Conservation (phyloP, 176 grass and related monocot species). For the Oryza coarctata region DNA sequence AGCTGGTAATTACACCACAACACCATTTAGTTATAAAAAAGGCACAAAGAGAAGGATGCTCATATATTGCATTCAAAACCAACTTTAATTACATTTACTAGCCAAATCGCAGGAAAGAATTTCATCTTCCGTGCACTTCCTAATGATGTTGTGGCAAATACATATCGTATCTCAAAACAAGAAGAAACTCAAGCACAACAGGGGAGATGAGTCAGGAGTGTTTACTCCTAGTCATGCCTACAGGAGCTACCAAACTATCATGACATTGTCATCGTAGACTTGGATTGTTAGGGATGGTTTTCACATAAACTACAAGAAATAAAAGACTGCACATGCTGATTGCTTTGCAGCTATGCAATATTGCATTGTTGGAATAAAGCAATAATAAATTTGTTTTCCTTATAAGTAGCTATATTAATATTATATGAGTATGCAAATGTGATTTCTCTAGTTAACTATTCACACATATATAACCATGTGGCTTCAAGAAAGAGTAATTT, state of each 20-base stretch:
- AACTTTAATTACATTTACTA: conserved; percentile 38
- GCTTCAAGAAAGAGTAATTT: too few relatives aligned
- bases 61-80: conserved; percentile 34
- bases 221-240: conserved; percentile 10
- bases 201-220: conserved; percentile 12
- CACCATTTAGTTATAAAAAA: conserved; percentile 37
- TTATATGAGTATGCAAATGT: neutral
- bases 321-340: neutral
- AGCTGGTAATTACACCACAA: conserved; percentile 36
- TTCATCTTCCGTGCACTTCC: conserved; percentile 16
- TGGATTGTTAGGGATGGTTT: neutral
- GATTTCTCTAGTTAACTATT: neutral
- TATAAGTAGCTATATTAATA: neutral
- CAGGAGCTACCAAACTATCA: neutral
- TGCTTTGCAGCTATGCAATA: neutral
- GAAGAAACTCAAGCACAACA: conserved; percentile 37
- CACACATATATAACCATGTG: neutral
- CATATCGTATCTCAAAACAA: conserved; percentile 30
- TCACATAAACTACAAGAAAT: neutral
- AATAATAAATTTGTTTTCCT: neutral
- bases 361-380: neutral
- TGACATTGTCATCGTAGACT: neutral
- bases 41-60: conserved; percentile 14
- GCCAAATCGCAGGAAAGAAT: conserved; percentile 19
- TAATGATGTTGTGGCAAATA: conserved; percentile 16